Evolutionary conservation across 176 grass and related monocot species (phyloP), one percentile per base, ranked within the genome.

Genomic region (Musa schizocarpa): DNA sequence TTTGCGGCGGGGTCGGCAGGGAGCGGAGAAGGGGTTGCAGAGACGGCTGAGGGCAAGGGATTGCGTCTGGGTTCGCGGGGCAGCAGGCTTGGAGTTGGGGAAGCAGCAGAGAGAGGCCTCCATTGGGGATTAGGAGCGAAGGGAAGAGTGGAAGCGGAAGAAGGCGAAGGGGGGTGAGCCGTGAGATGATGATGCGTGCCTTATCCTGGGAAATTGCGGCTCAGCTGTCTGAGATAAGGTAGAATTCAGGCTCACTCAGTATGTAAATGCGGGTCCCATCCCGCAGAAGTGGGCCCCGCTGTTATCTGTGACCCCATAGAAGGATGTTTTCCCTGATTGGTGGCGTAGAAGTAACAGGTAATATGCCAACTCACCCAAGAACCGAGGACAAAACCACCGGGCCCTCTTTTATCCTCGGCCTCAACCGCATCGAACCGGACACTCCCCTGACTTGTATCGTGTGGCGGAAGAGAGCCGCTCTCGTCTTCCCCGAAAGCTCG

Each of bases 101-200:
- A 24, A 43, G 73, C 54, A 75, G 27, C 73, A 49, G 16, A 75
- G 73, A 43, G 73, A 75, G 13, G 73, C 54, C 54, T 75, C 73
- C 73, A 75, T 75, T 9, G 53, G 14, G 1, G 43, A 69, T 68
- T 24, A 17, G 68, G 34, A 43, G 34, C 4, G 34, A 43, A 43
- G 34, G 3, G 34, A 43, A 43, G 34, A 6, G 34, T 43, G 34
- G 34, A 43, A 43, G 34, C 34, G 34, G 34, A 43, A 43, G 34
- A 43, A 34, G 29, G 29, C 29, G 3, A 5, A 43, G 34, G 34
- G 34, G 34, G 4, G 4, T 43, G 34, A 6, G 4, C 6, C 0
- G 34, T 43, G 4, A 43, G 34, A 43, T 43, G 34, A 43, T 43
- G 34, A 43, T 43, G 34, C 0, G 4, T 43, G 34, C 34, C 34